Percentiles rank a stretch among this genome's conserved stretches.
Conservation (phyloP, 331 rosid species). For the Quercus phellos region DNA sequence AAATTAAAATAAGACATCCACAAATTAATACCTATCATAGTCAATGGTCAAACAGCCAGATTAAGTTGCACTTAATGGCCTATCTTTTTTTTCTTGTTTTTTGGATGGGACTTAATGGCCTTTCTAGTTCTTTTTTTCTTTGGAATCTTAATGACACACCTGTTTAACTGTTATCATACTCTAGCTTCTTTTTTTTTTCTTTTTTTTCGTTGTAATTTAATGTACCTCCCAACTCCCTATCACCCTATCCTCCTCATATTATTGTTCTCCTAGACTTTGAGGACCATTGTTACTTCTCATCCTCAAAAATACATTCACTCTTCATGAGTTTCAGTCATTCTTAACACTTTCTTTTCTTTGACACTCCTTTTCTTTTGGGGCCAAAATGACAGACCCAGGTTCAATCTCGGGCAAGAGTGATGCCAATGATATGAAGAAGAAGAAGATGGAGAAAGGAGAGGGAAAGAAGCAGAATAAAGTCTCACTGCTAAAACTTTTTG, state of each 20-base stretch:
- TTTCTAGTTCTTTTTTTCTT: neutral
- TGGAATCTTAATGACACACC: neutral
- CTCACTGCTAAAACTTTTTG: conserved; percentile 55
- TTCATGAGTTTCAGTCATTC: neutral
- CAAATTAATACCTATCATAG: no score
- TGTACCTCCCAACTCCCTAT: neutral
- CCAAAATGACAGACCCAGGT: conserved; percentile 27
- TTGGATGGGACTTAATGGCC: no score
- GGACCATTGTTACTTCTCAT: neutral
- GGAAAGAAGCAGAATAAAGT: conserved; percentile 41
- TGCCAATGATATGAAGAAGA: conserved; percentile 15
- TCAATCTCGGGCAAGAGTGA: conserved; percentile 34
- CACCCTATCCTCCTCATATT: neutral
- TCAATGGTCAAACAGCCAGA: no score
- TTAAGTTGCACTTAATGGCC: no score
- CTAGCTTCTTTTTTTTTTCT: neutral
- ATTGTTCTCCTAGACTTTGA: neutral
- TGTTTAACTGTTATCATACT: neutral
- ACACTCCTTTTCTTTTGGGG: neutral
- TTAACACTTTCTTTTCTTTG: neutral
- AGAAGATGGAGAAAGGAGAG: conserved; percentile 19
- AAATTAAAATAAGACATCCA: no score
- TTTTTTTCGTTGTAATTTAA: neutral
- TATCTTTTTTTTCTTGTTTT: no score
- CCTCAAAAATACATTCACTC: neutral